Percentiles rank a stretch among this genome's conserved stretches.
Conservation (phyloP, 2,329 filamentous ascomycete genomes). For the Colletotrichum eleusines region DNA sequence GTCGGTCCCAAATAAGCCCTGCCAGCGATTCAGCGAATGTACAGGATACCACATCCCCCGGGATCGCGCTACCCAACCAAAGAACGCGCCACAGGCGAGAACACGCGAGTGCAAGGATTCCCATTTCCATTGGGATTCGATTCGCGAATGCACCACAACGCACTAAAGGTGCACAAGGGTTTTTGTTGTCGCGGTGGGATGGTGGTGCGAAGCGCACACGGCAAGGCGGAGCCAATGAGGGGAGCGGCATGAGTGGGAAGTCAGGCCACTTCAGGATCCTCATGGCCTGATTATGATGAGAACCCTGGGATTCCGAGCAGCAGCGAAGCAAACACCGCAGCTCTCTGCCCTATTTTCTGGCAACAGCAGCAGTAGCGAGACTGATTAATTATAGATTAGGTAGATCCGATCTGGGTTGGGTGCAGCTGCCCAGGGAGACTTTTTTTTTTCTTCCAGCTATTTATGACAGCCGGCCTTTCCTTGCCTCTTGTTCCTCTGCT, state of each 20-base stretch:
- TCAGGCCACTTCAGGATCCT: constrained; percentile 39
- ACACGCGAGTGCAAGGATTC: constrained; percentile 21
- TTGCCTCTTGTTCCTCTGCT: not conserved
- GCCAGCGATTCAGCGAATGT: too few species aligned
- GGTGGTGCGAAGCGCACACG: constrained; percentile 32
- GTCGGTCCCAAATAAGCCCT: not conserved
- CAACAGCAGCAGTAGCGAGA: constrained; percentile 5
- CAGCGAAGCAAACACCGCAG: constrained; percentile 27
- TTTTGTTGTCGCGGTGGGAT: constrained; percentile 1
- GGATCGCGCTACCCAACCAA: not conserved
- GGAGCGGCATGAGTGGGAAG: constrained; percentile 30
- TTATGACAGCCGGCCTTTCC: constrained; percentile 8
- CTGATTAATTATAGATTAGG: constrained; percentile 32
- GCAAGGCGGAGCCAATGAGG: constrained; percentile 36
- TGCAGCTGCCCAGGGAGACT: not conserved
- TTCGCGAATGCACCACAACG: not conserved
- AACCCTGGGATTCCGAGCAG: constrained; percentile 24
- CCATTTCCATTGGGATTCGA: not conserved
- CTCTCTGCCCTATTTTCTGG: constrained; percentile 11
- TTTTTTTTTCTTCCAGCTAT: not conserved
- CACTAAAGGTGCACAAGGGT: not conserved
- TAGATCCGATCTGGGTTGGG: constrained; percentile 24
- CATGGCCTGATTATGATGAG: constrained; percentile 42
- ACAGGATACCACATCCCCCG: not conserved
- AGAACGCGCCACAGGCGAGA: not conserved